These are phyloP conservation scores for Cladorrhinum sp. DNA, from an alignment of 2,329 filamentous ascomycete genomes.

Conservation along the genomic window DNA sequence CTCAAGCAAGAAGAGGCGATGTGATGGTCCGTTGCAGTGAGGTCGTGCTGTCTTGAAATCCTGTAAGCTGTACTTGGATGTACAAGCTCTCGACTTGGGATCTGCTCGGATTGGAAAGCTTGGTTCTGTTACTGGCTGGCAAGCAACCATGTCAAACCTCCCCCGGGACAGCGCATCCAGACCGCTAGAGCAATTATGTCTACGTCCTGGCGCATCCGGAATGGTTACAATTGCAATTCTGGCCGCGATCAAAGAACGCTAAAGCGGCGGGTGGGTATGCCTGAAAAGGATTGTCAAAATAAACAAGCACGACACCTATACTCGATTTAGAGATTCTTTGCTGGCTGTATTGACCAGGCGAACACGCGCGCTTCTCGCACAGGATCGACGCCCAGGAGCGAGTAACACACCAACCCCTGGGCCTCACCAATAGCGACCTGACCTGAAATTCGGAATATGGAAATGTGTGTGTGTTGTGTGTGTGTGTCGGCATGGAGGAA, in stretches of 20 bases:
- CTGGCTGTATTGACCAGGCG: neutral
- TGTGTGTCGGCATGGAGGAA: neutral
- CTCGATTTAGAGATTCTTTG: neutral
- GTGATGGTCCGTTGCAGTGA: neutral
- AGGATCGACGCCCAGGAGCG: neutral
- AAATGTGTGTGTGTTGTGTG: neutral
- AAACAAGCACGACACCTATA: neutral
- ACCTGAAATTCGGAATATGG: neutral
- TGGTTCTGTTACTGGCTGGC: neutral
- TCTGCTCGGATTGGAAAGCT: neutral
- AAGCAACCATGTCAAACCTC: neutral
- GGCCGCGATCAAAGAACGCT: neutral
- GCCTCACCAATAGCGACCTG: constrained; percentile 5
- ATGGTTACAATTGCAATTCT: neutral
- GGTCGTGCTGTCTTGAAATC: neutral
- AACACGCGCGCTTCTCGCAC: neutral
- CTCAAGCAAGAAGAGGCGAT: neutral
- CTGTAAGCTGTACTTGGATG: neutral
- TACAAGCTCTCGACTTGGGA: neutral
- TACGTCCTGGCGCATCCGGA: neutral
- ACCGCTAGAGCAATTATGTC: neutral
- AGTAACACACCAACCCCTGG: constrained; percentile 3
- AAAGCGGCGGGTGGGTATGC: neutral
- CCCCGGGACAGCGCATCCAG: neutral
- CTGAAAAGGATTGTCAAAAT: neutral